Evolutionary conservation across 2,329 filamentous ascomycete genomes (phyloP).

Genomic region (Onygenales sp.): DNA sequence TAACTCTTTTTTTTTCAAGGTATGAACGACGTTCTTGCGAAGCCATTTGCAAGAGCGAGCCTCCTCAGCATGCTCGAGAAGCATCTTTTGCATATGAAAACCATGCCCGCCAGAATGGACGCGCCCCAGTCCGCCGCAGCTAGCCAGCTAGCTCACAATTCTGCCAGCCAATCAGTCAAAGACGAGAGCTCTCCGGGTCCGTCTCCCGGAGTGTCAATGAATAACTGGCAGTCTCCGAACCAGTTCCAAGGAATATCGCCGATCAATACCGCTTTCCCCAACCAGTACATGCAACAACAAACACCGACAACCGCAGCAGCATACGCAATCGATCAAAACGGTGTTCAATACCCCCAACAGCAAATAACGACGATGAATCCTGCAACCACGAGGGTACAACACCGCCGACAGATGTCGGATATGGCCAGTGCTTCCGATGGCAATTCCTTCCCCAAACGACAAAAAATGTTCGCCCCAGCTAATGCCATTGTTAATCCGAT

Average conservation of each 20-base stretch:
- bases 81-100: conserved; percentile 75
- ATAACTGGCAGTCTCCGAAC: conserved; percentile 55
- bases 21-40: conserved; percentile 95
- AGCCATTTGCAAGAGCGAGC: conserved; percentile 86
- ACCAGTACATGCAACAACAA: conserved; percentile 27
- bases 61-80: conserved; percentile 81
- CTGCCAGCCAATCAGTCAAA: conserved; percentile 48
- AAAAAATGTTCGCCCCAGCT: conserved; percentile 44
- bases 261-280: conserved; percentile 39
- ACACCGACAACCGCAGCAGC: conserved; percentile 8
- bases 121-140: conserved; percentile 30
- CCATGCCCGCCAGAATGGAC: conserved; percentile 51
- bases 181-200: conserved; percentile 55
- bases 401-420: conserved; percentile 52
- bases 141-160: conserved; percentile 41
- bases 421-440: conserved; percentile 47
- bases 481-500: conserved; percentile 37
- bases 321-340: conserved; percentile 10
- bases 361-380: conserved; percentile 15
- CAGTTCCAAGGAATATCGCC: conserved; percentile 50
- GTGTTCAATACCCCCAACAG: conserved; percentile 11
- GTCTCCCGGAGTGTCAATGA: conserved; percentile 49
- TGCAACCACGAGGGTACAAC: conserved; percentile 20
- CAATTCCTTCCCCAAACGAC: conserved; percentile 47
- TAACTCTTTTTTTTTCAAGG: conserved; percentile 41